A percentile compares a stretch with the other conserved stretches of the same genome.
These are phyloP conservation scores for Cornus suecica DNA, from an alignment of 148 eudicot genomes.

Conservation along the genomic window DNA sequence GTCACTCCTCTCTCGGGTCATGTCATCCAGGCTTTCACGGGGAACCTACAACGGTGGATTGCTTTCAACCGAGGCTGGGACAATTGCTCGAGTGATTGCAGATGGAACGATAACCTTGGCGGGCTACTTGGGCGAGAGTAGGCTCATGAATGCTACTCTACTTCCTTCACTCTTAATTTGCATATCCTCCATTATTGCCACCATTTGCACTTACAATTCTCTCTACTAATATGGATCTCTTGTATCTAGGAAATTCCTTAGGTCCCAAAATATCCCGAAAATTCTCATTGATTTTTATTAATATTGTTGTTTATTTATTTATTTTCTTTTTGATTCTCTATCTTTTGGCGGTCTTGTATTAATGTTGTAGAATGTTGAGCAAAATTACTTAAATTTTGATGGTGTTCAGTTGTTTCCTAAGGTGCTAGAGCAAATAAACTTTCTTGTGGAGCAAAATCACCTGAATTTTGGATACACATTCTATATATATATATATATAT, in stretches of 20 bases:
- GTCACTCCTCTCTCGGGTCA: slow-evolving; percentile 90
- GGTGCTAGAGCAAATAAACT: background rate
- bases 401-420: background rate
- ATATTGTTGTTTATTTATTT: background rate
- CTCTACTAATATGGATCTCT: slow-evolving; percentile 40
- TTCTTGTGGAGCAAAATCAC: no score
- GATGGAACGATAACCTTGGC: slow-evolving; percentile 81
- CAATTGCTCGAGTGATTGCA: slow-evolving; percentile 87
- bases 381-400: no score
- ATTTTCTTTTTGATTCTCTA: background rate
- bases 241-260: background rate
- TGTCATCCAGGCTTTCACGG: slow-evolving; percentile 93
- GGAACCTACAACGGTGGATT: slow-evolving; percentile 95
- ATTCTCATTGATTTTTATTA: background rate
- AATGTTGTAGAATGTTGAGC: background rate
- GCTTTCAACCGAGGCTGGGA: slow-evolving; percentile 94
- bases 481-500: no score
- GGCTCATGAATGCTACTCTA: slow-evolving; percentile 64
- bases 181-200: slow-evolving; percentile 63
- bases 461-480: no score
- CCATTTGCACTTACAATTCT: slow-evolving; percentile 81
- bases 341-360: background rate
- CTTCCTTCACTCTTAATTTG: slow-evolving; percentile 85
- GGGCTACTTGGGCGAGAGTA: slow-evolving; percentile 62
- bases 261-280: background rate